A percentile compares a stretch with the other conserved stretches of the same genome.
Evolutionary conservation across 2,329 filamentous ascomycete species (phyloP).

Genomic region (Xylaria sp.): DNA sequence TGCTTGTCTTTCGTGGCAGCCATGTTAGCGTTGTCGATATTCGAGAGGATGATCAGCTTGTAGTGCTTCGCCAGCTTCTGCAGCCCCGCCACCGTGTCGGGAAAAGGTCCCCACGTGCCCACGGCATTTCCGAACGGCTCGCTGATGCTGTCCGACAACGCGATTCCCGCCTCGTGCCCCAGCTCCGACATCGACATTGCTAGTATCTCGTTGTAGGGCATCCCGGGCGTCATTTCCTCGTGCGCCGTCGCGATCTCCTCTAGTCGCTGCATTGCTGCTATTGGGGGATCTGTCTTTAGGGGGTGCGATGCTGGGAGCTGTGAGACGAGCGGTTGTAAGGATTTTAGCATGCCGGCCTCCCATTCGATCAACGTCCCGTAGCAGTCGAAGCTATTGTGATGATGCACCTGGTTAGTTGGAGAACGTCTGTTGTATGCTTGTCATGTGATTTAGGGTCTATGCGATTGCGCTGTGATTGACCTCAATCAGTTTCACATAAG

Average conservation of each 20-base stretch:
- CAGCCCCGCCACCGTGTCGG: constrained; percentile 66
- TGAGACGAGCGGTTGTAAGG: constrained; percentile 62
- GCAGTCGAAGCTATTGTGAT: constrained; percentile 71
- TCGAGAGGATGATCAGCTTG: constrained; percentile 70
- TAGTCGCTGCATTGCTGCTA: constrained; percentile 54
- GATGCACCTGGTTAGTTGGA: constrained; percentile 9
- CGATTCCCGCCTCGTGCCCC: constrained; percentile 55
- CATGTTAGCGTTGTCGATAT: constrained; percentile 52
- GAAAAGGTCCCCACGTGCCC: constrained; percentile 65
- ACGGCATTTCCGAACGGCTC: constrained; percentile 62
- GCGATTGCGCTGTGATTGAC: not conserved
- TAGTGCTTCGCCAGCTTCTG: constrained; percentile 59
- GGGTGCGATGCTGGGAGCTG: constrained; percentile 49
- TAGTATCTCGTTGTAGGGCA: constrained; percentile 70
- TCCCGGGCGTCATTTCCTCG: constrained; percentile 63
- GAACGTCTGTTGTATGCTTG: not conserved
- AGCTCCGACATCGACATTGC: constrained; percentile 58
- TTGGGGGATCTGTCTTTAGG: constrained; percentile 52
- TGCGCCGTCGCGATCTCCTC: constrained; percentile 60
- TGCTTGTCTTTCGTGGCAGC: constrained; percentile 45
- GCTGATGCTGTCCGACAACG: constrained; percentile 53
- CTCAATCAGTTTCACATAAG: not conserved
- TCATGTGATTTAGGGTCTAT: not conserved
- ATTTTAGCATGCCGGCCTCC: constrained; percentile 71
- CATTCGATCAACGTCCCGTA: constrained; percentile 85